Evolutionary conservation across 2,329 filamentous ascomycete species (phyloP).

Genomic region (Bipolaris oryzae): DNA sequence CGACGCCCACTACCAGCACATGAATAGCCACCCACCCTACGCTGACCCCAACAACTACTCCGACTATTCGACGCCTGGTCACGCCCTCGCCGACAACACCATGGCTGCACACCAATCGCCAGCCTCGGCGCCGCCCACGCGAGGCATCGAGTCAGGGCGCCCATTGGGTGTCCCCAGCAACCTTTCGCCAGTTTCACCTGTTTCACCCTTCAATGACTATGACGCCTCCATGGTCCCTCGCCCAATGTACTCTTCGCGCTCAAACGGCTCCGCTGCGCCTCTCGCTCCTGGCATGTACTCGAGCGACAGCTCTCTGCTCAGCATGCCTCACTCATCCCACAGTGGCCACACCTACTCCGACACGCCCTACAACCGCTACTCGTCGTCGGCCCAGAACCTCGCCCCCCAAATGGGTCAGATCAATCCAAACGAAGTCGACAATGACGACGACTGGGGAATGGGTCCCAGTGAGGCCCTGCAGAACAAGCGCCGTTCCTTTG

Average conservation of each 20-base stretch:
- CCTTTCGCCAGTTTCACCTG: conserved; percentile 22
- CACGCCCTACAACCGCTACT: conserved; percentile 70
- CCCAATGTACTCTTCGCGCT: conserved; percentile 32
- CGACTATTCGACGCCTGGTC: conserved; percentile 43
- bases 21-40: conserved; percentile 11
- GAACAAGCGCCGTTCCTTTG: conserved; percentile 63
- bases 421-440: conserved; percentile 79
- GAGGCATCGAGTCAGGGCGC: conserved; percentile 49
- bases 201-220: conserved; percentile 38
- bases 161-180: conserved; percentile 31
- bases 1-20: conserved; percentile 30
- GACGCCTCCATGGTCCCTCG: conserved; percentile 28
- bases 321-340: conserved; percentile 51
- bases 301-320: conserved; percentile 53
- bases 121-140: too few relatives aligned
- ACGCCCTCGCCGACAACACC: conserved; percentile 70
- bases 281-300: conserved; percentile 45
- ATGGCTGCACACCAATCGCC: too few relatives aligned
- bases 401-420: conserved; percentile 56
- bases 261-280: conserved; percentile 29
- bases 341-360: conserved; percentile 59
- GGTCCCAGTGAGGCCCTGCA: conserved; percentile 52
- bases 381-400: conserved; percentile 42
- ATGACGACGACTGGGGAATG: conserved; percentile 87
- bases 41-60: conserved; percentile 42